A percentile compares a stretch with the other conserved stretches of the same genome.
Conservation (phyloP, 1,284 basidiomycete species). For the Rhodotorula mucilaginosa region DNA sequence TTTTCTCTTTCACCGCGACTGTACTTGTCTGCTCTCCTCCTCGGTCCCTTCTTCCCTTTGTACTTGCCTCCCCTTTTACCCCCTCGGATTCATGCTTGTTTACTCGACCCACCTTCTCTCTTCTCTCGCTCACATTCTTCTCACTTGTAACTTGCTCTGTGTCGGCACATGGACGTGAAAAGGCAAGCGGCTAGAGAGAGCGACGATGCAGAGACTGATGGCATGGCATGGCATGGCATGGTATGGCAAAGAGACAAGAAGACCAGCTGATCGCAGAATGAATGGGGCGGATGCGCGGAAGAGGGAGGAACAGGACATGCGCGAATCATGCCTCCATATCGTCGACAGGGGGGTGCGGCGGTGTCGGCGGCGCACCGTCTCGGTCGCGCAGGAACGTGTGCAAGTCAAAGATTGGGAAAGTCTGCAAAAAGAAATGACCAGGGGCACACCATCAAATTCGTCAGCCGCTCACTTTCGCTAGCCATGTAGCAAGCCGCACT, state of each 20-base stretch:
- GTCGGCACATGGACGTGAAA: not conserved
- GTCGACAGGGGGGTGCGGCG: not conserved
- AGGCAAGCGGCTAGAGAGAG: not conserved
- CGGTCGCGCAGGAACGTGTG: conserved; percentile 21
- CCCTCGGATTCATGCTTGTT: no score
- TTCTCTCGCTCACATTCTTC: not conserved
- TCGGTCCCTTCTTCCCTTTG: no score
- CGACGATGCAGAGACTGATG: not conserved
- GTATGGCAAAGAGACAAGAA: not conserved
- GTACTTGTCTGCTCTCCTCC: no score
- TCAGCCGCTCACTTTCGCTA: no score
- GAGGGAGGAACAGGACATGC: no score
- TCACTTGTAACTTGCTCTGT: not conserved
- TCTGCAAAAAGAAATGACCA: not conserved
- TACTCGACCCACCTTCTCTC: no score
- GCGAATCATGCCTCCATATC: not conserved
- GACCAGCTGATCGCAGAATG: not conserved
- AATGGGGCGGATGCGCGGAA: not conserved
- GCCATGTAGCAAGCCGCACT: no score
- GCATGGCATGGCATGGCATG: not conserved
- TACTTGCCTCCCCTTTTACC: no score
- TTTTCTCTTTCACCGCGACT: no score
- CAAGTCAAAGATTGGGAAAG: conserved; percentile 31
- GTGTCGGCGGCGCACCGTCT: not conserved
- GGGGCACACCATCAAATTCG: no score